A percentile compares a stretch with the other conserved stretches of the same genome.
These are phyloP conservation scores for Akanthomyces dipterigenus DNA, from an alignment of 2,329 filamentous ascomycete genomes.

Conservation along the genomic window DNA sequence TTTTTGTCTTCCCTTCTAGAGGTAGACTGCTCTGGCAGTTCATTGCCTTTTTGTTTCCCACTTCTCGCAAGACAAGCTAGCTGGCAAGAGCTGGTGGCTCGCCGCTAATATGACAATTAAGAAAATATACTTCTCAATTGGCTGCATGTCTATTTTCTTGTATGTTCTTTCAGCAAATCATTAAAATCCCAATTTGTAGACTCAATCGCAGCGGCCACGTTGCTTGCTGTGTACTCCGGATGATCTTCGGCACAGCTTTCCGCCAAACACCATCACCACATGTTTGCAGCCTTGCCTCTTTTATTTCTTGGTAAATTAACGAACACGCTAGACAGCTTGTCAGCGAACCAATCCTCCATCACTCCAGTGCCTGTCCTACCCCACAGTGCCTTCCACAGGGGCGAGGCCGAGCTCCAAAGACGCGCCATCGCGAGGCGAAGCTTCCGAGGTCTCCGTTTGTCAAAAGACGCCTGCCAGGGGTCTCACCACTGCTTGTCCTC, in stretches of 20 bases:
- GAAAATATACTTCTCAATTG: no score
- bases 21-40: no score
- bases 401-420: not conserved
- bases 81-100: no score
- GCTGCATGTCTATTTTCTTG: no score
- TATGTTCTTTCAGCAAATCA: not conserved
- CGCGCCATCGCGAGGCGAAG: constrained; percentile 6
- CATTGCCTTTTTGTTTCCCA: no score
- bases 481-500: not conserved
- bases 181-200: not conserved
- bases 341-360: constrained; percentile 2
- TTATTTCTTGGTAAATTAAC: not conserved
- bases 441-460: not conserved
- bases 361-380: not conserved
- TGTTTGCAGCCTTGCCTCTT: not conserved
- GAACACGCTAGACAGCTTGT: not conserved
- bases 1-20: no score
- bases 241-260: not conserved
- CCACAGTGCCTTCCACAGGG: not conserved
- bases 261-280: not conserved
- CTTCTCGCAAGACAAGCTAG: no score
- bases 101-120: no score
- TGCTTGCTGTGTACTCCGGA: not conserved
- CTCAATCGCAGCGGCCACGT: no score
- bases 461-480: not conserved